Evolutionary conservation across 768 basidiomycete genomes (phyloP).

Genomic region (Gelatoporia subvermispora): DNA sequence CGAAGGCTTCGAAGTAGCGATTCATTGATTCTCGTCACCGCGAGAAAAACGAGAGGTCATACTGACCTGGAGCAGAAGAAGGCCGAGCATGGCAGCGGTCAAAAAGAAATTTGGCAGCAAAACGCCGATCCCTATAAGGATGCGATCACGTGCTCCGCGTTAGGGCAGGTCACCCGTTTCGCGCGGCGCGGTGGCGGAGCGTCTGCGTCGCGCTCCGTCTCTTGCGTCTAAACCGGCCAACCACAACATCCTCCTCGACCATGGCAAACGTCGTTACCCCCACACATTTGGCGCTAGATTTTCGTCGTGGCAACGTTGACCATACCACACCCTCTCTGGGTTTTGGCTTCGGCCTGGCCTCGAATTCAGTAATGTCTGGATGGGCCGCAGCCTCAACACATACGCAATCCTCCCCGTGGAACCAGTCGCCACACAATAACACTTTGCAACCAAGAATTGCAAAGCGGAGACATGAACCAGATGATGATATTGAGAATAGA

Average conservation of each 20-base stretch:
- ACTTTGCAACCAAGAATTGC: conserved; percentile 38
- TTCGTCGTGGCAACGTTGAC: conserved; percentile 52
- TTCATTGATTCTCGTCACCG: conserved; percentile 68
- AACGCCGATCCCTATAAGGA: conserved; percentile 18
- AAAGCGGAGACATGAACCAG: conserved; percentile 65
- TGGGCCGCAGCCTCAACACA: conserved; percentile 38
- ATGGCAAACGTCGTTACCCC: conserved; percentile 67
- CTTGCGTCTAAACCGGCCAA: conserved; percentile 3
- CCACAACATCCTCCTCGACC: conserved; percentile 22
- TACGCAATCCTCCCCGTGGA: conserved; percentile 34
- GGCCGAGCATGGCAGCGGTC: neutral
- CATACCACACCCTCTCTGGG: conserved; percentile 64
- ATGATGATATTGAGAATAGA: conserved; percentile 53
- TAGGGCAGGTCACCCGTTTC: conserved; percentile 28
- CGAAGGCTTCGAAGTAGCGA: conserved; percentile 81
- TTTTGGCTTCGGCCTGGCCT: conserved; percentile 65
- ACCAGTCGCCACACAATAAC: conserved; percentile 45
- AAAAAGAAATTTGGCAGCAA: conserved; percentile 18
- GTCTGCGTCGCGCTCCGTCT: conserved; percentile 7
- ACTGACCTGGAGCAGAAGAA: conserved; percentile 27
- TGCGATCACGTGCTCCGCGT: conserved; percentile 27
- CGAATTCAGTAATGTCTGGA: conserved; percentile 40
- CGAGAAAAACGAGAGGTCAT: conserved; percentile 16
- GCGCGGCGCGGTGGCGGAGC: neutral
- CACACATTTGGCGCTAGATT: conserved; percentile 55